These are phyloP conservation scores for Penicillium digitatum DNA, from an alignment of 2,329 filamentous ascomycete genomes.

Conservation along the genomic window DNA sequence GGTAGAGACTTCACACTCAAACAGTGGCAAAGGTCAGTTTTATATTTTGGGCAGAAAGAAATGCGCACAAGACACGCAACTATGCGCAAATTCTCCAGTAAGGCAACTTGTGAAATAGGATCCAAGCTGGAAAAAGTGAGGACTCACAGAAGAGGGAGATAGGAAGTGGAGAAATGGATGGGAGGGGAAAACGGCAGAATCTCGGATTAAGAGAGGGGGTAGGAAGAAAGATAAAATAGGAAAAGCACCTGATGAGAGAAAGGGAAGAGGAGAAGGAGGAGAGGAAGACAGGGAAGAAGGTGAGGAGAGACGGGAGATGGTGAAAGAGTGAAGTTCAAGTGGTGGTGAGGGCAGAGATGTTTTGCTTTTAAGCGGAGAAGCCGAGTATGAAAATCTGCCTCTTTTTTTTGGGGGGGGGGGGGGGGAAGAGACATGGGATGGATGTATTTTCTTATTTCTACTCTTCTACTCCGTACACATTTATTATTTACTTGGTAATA, in stretches of 20 bases:
- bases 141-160: slow-evolving; percentile 23
- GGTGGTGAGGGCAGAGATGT: slow-evolving; percentile 8
- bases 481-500: too few species aligned
- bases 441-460: background rate
- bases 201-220: slow-evolving; percentile 14
- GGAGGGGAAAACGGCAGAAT: slow-evolving; percentile 21
- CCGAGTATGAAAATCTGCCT: slow-evolving; percentile 1
- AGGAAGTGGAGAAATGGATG: slow-evolving; percentile 24
- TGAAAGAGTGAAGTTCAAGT: slow-evolving; percentile 14
- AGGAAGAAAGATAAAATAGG: slow-evolving; percentile 9
- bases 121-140: slow-evolving; percentile 2
- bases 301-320: slow-evolving; percentile 8
- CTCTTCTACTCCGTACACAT: too few species aligned
- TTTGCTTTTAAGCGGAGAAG: slow-evolving; percentile 23
- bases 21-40: slow-evolving; percentile 5
- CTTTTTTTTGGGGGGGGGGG: slow-evolving; percentile 1
- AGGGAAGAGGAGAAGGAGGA: slow-evolving; percentile 17
- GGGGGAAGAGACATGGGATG: too few species aligned
- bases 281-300: slow-evolving; percentile 14
- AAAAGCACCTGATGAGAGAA: background rate
- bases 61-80: background rate
- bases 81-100: background rate
- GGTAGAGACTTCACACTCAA: slow-evolving; percentile 8
- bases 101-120: background rate
- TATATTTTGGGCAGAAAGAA: slow-evolving; percentile 1